Conservation (phyloP, 202 grass and related monocot genomes). For the Elaeis oleifera region DNA sequence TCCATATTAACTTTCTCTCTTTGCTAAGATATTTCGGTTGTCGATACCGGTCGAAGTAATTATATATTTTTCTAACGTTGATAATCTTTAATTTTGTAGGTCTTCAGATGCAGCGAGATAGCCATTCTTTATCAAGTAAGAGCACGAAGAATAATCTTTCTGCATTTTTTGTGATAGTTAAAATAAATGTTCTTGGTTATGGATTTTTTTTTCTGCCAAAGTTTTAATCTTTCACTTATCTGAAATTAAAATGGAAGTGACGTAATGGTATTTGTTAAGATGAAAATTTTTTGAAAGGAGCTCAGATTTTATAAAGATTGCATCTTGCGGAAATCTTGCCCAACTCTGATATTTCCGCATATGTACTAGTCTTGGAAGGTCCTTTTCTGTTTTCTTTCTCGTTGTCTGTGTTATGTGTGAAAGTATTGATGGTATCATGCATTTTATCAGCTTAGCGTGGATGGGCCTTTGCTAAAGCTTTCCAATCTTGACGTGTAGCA, state of each 20-base stretch:
- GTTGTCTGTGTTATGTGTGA: too few species aligned
- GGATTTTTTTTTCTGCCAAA: too few species aligned
- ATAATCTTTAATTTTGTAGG: conserved; percentile 34
- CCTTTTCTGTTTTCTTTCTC: background rate
- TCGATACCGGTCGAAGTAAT: background rate
- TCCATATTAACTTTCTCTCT: conserved; percentile 3
- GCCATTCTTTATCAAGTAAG: conserved; percentile 61
- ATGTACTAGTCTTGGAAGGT: background rate
- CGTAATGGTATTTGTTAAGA: too few species aligned
- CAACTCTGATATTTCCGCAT: background rate
- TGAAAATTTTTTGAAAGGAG: too few species aligned
- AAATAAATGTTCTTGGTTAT: too few species aligned
- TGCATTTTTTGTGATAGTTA: background rate
- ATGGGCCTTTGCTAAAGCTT: conserved; percentile 18
- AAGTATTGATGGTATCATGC: conserved; percentile 2
- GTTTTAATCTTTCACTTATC: too few species aligned
- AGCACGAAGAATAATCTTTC: background rate
- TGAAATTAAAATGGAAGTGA: too few species aligned
- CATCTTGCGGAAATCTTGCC: too few species aligned
- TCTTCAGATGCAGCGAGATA: conserved; percentile 72
- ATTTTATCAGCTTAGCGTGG: conserved; percentile 11
- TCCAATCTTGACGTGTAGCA: conserved; percentile 43
- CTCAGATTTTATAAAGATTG: too few species aligned
- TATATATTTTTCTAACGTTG: conserved; percentile 1
- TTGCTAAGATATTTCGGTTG: background rate